Conservation (phyloP, 2,329 filamentous ascomycete genomes). For the Paecilomyces variotii region DNA sequence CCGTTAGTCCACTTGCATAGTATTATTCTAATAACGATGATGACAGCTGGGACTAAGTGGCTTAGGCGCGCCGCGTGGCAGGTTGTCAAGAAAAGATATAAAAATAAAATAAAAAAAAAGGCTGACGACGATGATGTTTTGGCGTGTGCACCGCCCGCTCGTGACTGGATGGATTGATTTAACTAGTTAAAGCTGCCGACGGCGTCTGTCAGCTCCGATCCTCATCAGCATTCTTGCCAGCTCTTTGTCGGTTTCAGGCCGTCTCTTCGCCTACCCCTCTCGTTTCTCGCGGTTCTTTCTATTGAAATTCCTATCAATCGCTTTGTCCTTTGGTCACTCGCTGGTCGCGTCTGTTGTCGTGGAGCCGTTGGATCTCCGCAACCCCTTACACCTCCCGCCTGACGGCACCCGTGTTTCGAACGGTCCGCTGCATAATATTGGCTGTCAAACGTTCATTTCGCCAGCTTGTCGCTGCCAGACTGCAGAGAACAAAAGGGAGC, state of each 20-base stretch:
- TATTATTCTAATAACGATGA: neutral
- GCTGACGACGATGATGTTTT: neutral
- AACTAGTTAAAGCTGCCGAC: neutral
- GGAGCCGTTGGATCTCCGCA: conserved; percentile 3
- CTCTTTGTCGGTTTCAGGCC: no score
- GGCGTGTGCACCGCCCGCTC: neutral
- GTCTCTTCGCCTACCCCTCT: neutral
- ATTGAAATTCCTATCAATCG: neutral
- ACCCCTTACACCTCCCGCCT: conserved; percentile 4
- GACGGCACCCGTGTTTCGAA: neutral
- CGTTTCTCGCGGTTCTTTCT: neutral
- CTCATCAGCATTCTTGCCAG: neutral
- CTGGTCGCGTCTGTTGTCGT: neutral
- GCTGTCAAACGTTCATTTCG: neutral
- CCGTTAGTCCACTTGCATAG: neutral
- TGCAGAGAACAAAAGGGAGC: neutral
- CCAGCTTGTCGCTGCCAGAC: neutral
- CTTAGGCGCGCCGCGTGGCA: neutral
- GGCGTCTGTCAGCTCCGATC: neutral
- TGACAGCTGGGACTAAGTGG: neutral
- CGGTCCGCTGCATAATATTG: neutral
- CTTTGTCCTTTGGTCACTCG: neutral
- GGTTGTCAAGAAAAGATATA: neutral
- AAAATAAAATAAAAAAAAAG: neutral
- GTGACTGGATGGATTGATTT: neutral